Conservation (phyloP, 441 rosid species). For the Lagerstroemia fauriei region DNA sequence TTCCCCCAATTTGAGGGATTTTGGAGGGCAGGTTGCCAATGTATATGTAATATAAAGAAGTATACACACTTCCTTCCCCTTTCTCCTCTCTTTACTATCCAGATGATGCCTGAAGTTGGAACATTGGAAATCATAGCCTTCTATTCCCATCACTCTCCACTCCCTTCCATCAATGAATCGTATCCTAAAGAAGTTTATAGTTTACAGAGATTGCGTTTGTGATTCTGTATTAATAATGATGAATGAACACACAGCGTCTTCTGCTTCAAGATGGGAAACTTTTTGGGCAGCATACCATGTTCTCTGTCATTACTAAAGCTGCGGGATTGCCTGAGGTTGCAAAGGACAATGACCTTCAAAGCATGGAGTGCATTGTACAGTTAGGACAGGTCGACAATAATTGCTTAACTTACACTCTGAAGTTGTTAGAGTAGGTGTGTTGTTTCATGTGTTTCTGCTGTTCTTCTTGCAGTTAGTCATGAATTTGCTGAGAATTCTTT, state of each 20-base stretch:
- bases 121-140: neutral
- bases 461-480: constrained; percentile 66
- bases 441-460: neutral
- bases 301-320: constrained; percentile 64
- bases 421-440: constrained; percentile 2
- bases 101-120: too few species aligned
- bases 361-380: constrained; percentile 68
- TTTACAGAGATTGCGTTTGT: neutral
- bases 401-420: constrained; percentile 6
- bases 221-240: neutral
- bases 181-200: neutral
- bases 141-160: neutral
- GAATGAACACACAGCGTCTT: constrained; percentile 58
- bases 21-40: neutral
- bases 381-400: constrained; percentile 62
- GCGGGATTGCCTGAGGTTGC: constrained; percentile 67
- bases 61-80: neutral
- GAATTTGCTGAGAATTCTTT: constrained; percentile 84
- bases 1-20: neutral
- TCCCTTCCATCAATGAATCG: neutral
- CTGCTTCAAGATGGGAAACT: constrained; percentile 97
- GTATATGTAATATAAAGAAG: neutral
- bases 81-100: neutral
- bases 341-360: constrained; percentile 66
- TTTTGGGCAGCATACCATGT: constrained; percentile 77